phyloP scores from a whole-genome alignment of 2,329 filamentous ascomycete species.

The Chaetothyriales sp. region DNA sequence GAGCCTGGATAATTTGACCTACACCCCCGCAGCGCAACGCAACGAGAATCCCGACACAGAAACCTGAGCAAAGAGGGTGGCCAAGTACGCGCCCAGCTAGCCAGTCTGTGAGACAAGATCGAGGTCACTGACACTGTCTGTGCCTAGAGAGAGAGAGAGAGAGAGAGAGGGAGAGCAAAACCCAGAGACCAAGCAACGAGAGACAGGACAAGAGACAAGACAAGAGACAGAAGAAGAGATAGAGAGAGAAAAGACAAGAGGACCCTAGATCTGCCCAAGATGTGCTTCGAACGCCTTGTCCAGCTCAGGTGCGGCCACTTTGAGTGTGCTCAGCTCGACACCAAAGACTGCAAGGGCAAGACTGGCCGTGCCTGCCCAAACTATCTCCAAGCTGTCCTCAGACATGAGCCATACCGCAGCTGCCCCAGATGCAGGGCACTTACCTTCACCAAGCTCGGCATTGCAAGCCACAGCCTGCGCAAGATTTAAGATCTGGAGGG shows the following conservation, averaged over 20 bases:
- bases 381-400: slow-evolving; percentile 14
- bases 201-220: neutral
- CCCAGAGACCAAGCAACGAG: neutral
- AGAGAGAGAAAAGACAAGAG: neutral
- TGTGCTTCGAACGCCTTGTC: slow-evolving; percentile 17
- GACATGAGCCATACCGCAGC: slow-evolving; percentile 15
- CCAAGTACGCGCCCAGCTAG: neutral
- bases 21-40: neutral
- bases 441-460: slow-evolving; percentile 12
- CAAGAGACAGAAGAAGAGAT: neutral
- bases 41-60: neutral
- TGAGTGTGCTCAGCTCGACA: slow-evolving; percentile 16
- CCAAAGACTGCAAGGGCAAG: slow-evolving; percentile 12
- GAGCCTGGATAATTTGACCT: slow-evolving; percentile 17
- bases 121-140: neutral
- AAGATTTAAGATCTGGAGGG: neutral
- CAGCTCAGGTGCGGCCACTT: slow-evolving; percentile 15
- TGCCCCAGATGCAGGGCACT: slow-evolving; percentile 15
- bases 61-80: neutral
- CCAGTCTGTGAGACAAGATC: neutral
- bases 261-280: slow-evolving; percentile 6
- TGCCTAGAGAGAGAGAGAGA: neutral
- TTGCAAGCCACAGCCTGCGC: slow-evolving; percentile 15
- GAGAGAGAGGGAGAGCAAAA: too few relatives aligned
- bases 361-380: slow-evolving; percentile 12